Conservation (phyloP, 2,329 filamentous ascomycete species). For the Colletotrichum sp. region DNA sequence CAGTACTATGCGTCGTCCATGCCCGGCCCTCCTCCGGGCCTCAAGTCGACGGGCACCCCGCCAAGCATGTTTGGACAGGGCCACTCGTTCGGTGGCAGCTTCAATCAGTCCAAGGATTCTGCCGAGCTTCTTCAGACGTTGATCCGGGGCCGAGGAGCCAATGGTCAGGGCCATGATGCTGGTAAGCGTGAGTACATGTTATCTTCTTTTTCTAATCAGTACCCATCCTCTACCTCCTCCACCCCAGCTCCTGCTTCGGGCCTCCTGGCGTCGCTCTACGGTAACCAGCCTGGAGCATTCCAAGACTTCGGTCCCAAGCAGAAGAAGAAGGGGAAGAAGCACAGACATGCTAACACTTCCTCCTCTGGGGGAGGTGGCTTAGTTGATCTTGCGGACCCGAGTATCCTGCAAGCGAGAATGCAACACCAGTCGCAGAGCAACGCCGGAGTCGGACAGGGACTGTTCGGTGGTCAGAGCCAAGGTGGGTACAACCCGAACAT, state of each 20-base stretch:
- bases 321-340: conserved; percentile 99
- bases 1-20: conserved; percentile 86
- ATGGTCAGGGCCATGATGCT: conserved; percentile 78
- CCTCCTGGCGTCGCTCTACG: conserved; percentile 91
- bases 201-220: conserved; percentile 90
- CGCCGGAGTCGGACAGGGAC: conserved; percentile 84
- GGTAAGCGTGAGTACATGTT: conserved; percentile 99
- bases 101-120: conserved; percentile 75
- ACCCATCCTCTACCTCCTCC: conserved; percentile 80
- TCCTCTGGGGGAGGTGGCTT: conserved; percentile 98
- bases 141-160: conserved; percentile 72
- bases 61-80: conserved; percentile 94
- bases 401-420: conserved; percentile 97
- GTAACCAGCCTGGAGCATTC: conserved; percentile 82
- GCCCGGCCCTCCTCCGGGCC: conserved; percentile 89
- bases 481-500: conserved; percentile 92
- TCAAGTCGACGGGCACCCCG: conserved; percentile 94
- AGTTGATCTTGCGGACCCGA: conserved; percentile 99
- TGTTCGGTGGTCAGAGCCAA: conserved; percentile 88
- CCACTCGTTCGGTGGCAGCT: conserved; percentile 79
- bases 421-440: conserved; percentile 85
- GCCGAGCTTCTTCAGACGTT: conserved; percentile 83
- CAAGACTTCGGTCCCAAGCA: conserved; percentile 95
- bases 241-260: conserved; percentile 88
- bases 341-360: conserved; percentile 99